Conservation (phyloP, 805 yeast genomes). For the Metschnikowia arizonensis region DNA sequence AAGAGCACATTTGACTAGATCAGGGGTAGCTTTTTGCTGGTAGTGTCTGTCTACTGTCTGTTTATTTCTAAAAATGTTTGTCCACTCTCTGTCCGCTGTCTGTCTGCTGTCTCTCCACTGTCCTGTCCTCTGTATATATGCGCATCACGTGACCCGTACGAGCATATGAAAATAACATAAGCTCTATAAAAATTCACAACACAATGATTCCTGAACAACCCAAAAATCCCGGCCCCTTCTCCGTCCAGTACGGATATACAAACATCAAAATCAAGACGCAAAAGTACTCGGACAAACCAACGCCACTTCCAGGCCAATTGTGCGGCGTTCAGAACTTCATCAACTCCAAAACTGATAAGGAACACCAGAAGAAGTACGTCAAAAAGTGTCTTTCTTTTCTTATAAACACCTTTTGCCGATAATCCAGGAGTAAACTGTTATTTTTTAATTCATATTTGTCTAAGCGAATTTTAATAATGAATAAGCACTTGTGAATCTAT, state of each 20-base stretch:
- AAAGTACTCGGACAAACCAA: constrained; percentile 30
- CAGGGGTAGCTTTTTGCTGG: no score
- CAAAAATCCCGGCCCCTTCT: constrained; percentile 24
- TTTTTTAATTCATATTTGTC: no score
- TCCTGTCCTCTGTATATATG: not conserved
- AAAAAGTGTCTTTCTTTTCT: constrained; percentile 21
- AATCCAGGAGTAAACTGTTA: not conserved
- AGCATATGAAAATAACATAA: not conserved
- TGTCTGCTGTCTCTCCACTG: not conserved
- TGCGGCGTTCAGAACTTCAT: constrained; percentile 27
- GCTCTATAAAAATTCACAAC: not conserved
- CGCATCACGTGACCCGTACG: constrained; percentile 1
- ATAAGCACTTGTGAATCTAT: no score
- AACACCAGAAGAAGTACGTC: constrained; percentile 35
- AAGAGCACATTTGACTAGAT: no score
- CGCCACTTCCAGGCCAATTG: constrained; percentile 27
- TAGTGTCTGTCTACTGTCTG: no score
- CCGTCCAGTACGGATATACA: constrained; percentile 31
- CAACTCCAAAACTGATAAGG: constrained; percentile 24
- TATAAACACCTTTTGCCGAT: constrained; percentile 19
- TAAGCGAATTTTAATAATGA: not conserved
- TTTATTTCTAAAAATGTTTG: no score
- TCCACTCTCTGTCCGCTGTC: not conserved
- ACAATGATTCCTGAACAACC: constrained; percentile 30
- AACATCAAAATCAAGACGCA: constrained; percentile 29